Base-by-base conservation (phyloP, 2,329 filamentous ascomycete species). In the Neofusicoccum cordaticola region DNA sequence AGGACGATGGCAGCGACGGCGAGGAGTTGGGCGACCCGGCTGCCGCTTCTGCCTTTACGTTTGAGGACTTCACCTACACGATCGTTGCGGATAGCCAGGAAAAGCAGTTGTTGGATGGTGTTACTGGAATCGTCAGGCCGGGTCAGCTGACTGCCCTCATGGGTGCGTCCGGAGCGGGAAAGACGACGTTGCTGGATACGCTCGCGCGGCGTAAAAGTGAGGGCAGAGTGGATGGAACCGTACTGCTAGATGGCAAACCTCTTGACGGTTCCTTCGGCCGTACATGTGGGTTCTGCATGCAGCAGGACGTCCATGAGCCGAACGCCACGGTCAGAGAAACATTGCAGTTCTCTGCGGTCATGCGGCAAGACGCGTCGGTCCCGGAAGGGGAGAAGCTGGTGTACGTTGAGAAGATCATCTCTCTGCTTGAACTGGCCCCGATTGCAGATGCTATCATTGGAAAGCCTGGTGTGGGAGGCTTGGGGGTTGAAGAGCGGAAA, bases 21-120 rank as follows among this genome's bases (percentile, higher is more conserved):
- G 50, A 22, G 8, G n/a, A 53, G 50, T 34, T n/a, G 8, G 34
- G 13, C 12, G 9, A 1, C 12, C 1, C 11, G 4, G 9, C 8
- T 2, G n/a, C 1, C 13, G 2, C 51, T 12, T 41, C 51, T 1
- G 27, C 80, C 31, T 80, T 96, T 66, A 96, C 93, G 0, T 97
- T 92, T 90, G 90, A 94, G 73, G 83, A 90, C 68, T 86, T 97
- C 66, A 91, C 88, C 72, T 97, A 97, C 74, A 89, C 86, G 0
- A 89, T 93, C 65, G 75, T 75, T 47, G 77, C 76, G 4, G 42
- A 47, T 9, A 41, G 53, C 2, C 22, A 45, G 9, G 27, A 35
- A 5, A 73, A 79, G 12, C 74, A 72, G 2, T 73, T 90, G 2
- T 75, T 90, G 9, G 81, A 87, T 65, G 80, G 88, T 64, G 84